Evolutionary conservation across 768 basidiomycete species (phyloP).

Genomic region (Lactifluus rugatus): DNA sequence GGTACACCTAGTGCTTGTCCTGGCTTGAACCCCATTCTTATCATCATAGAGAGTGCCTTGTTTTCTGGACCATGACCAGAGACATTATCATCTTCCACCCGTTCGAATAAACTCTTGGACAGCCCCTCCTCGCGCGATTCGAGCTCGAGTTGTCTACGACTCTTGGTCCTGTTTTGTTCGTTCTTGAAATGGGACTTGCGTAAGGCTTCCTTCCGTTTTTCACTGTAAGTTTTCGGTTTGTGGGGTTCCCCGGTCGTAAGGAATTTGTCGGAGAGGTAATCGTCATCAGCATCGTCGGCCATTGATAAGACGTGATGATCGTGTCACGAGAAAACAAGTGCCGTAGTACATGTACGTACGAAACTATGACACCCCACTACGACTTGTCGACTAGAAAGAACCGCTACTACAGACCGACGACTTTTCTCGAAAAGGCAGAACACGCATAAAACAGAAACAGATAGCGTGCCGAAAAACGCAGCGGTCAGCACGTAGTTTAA

Average conservation of each 20-base stretch:
- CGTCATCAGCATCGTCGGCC: slow-evolving; percentile 67
- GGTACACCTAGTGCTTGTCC: slow-evolving; percentile 64
- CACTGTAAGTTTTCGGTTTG: slow-evolving; percentile 54
- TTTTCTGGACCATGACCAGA: slow-evolving; percentile 42
- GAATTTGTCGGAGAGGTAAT: slow-evolving; percentile 87
- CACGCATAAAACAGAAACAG: slow-evolving; percentile 15
- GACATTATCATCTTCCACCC: slow-evolving; percentile 53
- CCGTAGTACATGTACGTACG: slow-evolving; percentile 13
- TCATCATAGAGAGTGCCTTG: slow-evolving; percentile 84
- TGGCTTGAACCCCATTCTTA: slow-evolving; percentile 88
- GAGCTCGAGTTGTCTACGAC: slow-evolving; percentile 56
- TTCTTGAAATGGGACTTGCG: slow-evolving; percentile 51
- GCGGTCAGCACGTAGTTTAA: slow-evolving; percentile 16
- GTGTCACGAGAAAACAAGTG: slow-evolving; percentile 8
- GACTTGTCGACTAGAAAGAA: slow-evolving; percentile 9
- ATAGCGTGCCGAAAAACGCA: slow-evolving; percentile 17
- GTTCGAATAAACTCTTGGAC: slow-evolving; percentile 70
- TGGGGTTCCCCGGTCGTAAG: slow-evolving; percentile 35
- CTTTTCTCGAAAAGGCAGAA: slow-evolving; percentile 12
- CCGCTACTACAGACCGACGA: slow-evolving; percentile 11
- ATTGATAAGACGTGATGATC: slow-evolving; percentile 28
- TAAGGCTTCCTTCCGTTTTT: slow-evolving; percentile 58
- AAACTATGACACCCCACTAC: slow-evolving; percentile 6
- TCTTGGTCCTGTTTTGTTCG: slow-evolving; percentile 56
- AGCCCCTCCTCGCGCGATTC: slow-evolving; percentile 73